Conservation (phyloP, 2,329 filamentous ascomycete species). For the Ophiobolus disseminans region DNA sequence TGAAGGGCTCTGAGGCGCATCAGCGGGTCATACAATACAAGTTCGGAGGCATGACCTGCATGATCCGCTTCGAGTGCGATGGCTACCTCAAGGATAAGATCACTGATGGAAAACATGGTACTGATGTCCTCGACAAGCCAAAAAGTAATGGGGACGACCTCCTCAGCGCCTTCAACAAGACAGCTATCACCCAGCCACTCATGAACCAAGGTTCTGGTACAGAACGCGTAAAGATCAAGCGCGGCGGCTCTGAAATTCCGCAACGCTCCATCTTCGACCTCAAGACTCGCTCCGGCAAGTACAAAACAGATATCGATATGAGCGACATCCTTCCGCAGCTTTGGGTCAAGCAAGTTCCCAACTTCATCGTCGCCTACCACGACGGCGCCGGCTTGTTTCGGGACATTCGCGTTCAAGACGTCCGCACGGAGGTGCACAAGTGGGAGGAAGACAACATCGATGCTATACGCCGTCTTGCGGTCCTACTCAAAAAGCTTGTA, state of each 20-base stretch:
- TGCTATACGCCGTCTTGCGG: constrained; percentile 33
- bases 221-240: constrained; percentile 23
- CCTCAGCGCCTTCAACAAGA: constrained; percentile 13
- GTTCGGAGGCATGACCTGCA: constrained; percentile 60
- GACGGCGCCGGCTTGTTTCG: constrained; percentile 51
- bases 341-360: constrained; percentile 60
- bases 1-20: constrained; percentile 65
- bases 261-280: constrained; percentile 60
- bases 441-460: constrained; percentile 54
- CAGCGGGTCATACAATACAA: constrained; percentile 67
- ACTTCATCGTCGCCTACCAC: constrained; percentile 62
- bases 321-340: constrained; percentile 53
- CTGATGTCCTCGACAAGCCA: constrained; percentile 10
- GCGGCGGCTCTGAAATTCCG: constrained; percentile 38
- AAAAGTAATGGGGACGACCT: constrained; percentile 8
- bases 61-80: constrained; percentile 66
- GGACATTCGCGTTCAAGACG: constrained; percentile 50
- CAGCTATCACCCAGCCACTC: constrained; percentile 10
- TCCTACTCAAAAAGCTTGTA: constrained; percentile 42
- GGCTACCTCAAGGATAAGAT: constrained; percentile 57
- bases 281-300: constrained; percentile 56
- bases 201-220: background rate
- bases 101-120: background rate
- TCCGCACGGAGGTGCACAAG: constrained; percentile 42
- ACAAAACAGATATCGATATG: constrained; percentile 45